A percentile compares a stretch with the other conserved stretches of the same genome.
Evolutionary conservation across 2,329 filamentous ascomycete species (phyloP).

Genomic region (Periconia sp.): DNA sequence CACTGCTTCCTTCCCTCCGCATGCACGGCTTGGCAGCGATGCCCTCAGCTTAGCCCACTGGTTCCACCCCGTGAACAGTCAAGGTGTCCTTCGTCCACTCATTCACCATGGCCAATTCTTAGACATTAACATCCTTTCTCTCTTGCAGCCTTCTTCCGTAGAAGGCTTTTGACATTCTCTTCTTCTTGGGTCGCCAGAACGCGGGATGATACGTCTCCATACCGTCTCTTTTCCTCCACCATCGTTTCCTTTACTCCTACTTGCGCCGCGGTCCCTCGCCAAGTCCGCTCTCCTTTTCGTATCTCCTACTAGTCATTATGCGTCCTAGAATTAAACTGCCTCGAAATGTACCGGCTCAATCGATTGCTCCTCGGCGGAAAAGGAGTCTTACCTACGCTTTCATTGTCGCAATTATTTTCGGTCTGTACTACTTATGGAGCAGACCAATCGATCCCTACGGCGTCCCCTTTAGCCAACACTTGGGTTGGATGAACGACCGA

Average conservation of each 20-base stretch:
- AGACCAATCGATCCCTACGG: conserved; percentile 31
- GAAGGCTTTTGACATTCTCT: neutral
- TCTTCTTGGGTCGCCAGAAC: neutral
- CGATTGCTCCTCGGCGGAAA: conserved; percentile 32
- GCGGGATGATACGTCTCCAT: neutral
- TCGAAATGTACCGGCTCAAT: conserved; percentile 18
- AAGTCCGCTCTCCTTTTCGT: neutral
- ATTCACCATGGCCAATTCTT: neutral
- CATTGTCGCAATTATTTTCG: conserved; percentile 23
- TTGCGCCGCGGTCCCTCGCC: neutral
- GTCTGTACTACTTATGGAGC: conserved; percentile 31
- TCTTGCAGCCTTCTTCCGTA: neutral
- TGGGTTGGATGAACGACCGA: conserved; percentile 36
- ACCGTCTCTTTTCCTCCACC: neutral
- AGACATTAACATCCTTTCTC: neutral
- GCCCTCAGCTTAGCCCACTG: neutral
- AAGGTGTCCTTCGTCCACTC: neutral
- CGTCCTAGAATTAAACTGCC: conserved; percentile 30
- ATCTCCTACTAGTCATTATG: conserved; percentile 13
- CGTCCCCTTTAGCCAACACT: conserved; percentile 30
- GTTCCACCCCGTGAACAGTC: neutral
- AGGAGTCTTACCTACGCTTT: conserved; percentile 29
- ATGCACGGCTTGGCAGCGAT: neutral
- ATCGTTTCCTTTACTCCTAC: neutral
- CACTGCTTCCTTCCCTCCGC: neutral